A percentile compares a stretch with the other conserved stretches of the same genome.
Evolutionary conservation across 805 yeast genomes (phyloP).

Genomic region (Dipodascopsis tothii): DNA sequence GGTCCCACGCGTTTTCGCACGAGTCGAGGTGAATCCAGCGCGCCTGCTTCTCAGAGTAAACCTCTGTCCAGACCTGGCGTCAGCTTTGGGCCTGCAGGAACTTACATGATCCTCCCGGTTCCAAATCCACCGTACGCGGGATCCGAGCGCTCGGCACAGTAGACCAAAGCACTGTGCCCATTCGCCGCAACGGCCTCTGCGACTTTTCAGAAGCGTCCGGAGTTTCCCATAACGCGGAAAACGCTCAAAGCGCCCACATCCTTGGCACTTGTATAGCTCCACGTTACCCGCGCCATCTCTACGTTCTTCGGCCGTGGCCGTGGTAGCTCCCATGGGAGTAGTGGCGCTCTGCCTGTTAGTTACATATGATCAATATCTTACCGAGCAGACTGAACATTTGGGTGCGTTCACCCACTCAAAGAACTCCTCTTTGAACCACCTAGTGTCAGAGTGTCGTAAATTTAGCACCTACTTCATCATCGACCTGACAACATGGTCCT

Average conservation of each 20-base stretch:
- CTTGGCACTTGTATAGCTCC: constrained; percentile 57
- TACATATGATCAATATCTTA: neutral
- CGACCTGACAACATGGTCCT: constrained; percentile 53
- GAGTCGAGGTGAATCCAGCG: constrained; percentile 87
- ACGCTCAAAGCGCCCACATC: constrained; percentile 43
- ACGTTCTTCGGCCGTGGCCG: constrained; percentile 43
- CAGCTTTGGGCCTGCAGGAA: constrained; percentile 1
- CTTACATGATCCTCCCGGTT: constrained; percentile 82
- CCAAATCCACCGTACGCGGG: constrained; percentile 69
- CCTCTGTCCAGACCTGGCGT: constrained; percentile 65
- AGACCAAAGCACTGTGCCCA: constrained; percentile 76
- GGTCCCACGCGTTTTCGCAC: constrained; percentile 79
- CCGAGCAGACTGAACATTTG: constrained; percentile 48
- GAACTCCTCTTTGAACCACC: constrained; percentile 71
- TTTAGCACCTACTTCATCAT: constrained; percentile 32
- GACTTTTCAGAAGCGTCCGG: constrained; percentile 48
- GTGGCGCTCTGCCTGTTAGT: constrained; percentile 38
- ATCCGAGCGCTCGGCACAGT: constrained; percentile 57
- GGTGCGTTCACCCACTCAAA: constrained; percentile 80
- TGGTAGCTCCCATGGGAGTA: constrained; percentile 32
- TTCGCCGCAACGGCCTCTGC: constrained; percentile 87
- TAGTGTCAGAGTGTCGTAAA: neutral
- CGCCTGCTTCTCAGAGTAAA: constrained; percentile 50
- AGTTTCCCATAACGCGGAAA: constrained; percentile 78
- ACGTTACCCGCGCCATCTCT: constrained; percentile 47